These are phyloP conservation scores for Dillenia turbinata DNA, from an alignment of 164 flowering plant species.

Conservation along the genomic window DNA sequence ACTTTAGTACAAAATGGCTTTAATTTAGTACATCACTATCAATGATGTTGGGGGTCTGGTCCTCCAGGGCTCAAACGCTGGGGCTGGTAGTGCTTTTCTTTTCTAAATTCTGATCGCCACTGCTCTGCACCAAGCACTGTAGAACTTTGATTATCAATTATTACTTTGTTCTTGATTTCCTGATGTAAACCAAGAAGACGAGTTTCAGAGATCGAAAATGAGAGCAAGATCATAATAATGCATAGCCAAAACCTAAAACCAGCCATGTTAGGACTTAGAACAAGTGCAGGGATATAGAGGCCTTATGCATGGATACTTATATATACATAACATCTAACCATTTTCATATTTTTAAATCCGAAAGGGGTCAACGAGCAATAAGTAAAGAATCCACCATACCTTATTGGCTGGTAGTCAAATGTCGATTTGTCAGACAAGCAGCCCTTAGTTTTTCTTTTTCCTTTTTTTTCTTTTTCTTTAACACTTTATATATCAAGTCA, in stretches of 20 bases:
- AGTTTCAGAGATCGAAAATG: slow-evolving; percentile 8
- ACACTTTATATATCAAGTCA: no score
- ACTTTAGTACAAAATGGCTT: no score
- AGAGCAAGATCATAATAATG: slow-evolving; percentile 10
- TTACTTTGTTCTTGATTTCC: not conserved
- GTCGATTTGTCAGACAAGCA: not conserved
- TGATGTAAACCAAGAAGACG: slow-evolving; percentile 1
- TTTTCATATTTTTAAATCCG: not conserved
- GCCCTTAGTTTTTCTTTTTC: no score
- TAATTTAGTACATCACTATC: no score
- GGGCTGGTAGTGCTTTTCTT: slow-evolving; percentile 6
- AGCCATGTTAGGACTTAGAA: slow-evolving; percentile 17
- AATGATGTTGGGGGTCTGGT: slow-evolving; percentile 33
- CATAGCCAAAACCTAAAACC: slow-evolving; percentile 18
- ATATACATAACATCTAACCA: not conserved
- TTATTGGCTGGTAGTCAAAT: not conserved
- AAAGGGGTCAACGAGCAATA: not conserved
- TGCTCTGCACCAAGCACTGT: not conserved
- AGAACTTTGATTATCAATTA: no score
- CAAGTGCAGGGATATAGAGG: slow-evolving; percentile 5
- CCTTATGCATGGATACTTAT: not conserved
- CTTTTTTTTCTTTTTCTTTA: no score
- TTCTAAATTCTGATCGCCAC: slow-evolving; percentile 2
- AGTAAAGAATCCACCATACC: not conserved
- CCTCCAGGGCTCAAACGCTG: slow-evolving; percentile 27